Evolutionary conservation across 2,329 filamentous ascomycete species (phyloP).

Genomic region (Colletotrichum caudatum): DNA sequence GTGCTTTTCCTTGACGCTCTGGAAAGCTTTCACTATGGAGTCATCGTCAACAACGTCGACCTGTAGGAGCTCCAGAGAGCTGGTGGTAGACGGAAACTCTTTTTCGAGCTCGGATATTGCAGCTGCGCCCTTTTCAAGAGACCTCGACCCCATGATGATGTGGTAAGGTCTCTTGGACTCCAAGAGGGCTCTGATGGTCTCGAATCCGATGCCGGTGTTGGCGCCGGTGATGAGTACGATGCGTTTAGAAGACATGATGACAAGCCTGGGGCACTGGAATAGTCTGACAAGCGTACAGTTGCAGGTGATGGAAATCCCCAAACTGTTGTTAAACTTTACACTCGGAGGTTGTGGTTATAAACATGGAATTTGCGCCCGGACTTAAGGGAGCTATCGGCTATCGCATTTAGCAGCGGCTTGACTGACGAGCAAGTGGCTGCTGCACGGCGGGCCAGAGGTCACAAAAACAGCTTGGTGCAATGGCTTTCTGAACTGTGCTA

Average conservation of each 20-base stretch:
- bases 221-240: slow-evolving; percentile 71
- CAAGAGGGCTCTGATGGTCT: slow-evolving; percentile 67
- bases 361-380: slow-evolving; percentile 9
- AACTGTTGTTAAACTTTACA: no score
- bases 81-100: slow-evolving; percentile 56
- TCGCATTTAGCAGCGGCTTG: not conserved
- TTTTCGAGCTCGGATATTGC: slow-evolving; percentile 57
- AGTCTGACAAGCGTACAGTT: not conserved
- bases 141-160: slow-evolving; percentile 67
- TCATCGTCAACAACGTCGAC: slow-evolving; percentile 66
- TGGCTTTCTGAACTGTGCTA: no score
- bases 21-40: slow-evolving; percentile 52
- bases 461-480: not conserved
- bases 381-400: slow-evolving; percentile 5
- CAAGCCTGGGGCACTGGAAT: not conserved
- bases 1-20: slow-evolving; percentile 45
- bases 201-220: slow-evolving; percentile 71
- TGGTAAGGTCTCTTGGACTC: slow-evolving; percentile 62
- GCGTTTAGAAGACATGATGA: slow-evolving; percentile 33
- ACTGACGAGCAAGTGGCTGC: not conserved
- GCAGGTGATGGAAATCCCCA: not conserved
- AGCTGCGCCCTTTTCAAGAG: slow-evolving; percentile 60
- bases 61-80: slow-evolving; percentile 59
- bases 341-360: not conserved
- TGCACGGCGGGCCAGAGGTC: not conserved